These are phyloP conservation scores for Coemansia sp. DNA, from an alignment of 192 early-diverging fungal species.

Conservation along the genomic window DNA sequence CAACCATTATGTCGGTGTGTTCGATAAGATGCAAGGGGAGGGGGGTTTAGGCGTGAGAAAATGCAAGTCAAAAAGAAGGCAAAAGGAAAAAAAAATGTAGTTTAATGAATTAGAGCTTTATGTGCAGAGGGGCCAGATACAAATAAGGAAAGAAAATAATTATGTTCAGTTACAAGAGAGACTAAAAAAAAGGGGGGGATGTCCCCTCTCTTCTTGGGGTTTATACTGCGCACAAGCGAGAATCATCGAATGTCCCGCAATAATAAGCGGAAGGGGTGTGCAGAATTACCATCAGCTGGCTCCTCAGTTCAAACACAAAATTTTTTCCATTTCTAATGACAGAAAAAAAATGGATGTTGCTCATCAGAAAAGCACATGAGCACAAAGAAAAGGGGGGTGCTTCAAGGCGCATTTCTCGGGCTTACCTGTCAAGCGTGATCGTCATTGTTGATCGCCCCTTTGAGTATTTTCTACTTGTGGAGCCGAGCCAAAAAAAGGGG, in stretches of 20 bases:
- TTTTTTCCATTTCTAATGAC: neutral
- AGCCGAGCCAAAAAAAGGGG: constrained; percentile 1
- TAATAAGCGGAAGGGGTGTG: neutral
- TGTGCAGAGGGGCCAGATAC: neutral
- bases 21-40: constrained; percentile 7
- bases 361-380: constrained; percentile 1
- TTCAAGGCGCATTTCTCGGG: constrained; percentile 46
- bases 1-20: constrained; percentile 30
- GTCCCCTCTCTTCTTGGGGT: neutral
- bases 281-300: constrained; percentile 4
- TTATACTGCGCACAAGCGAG: neutral
- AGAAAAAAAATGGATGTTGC: too few species aligned
- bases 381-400: neutral
- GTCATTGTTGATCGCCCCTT: constrained; percentile 23
- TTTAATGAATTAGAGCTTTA: constrained; percentile 14
- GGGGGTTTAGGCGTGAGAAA: constrained; percentile 10
- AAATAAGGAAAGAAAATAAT: neutral
- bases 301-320: neutral
- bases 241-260: neutral
- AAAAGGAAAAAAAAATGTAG: neutral
- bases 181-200: neutral
- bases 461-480: neutral
- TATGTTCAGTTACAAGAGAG: neutral
- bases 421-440: constrained; percentile 49
- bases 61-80: constrained; percentile 3